Base-by-base conservation (phyloP, 1,284 basidiomycete species). In the Malassezia cuniculi region DNA sequence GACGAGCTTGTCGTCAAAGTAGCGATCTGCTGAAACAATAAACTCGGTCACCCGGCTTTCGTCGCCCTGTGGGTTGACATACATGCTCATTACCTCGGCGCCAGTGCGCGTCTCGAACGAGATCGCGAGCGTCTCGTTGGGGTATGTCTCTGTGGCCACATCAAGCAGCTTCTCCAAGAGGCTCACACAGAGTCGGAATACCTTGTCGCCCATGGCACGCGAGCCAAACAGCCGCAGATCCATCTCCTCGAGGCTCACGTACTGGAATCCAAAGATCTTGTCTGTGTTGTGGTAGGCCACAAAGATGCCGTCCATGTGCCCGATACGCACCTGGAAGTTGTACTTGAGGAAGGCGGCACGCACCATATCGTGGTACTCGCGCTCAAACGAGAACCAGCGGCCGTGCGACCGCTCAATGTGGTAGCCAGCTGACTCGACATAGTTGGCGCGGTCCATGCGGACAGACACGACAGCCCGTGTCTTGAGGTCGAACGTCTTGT, bases 281-380 rank as follows among this genome's bases (percentile, higher is more conserved):
- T 76, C 75, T 0, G 85, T 93, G 52, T 90, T 94, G 68, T 97
- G 90, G 65, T 93, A 94, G 7, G 87, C 84, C 20, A 94, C 78
- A 55, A 97, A 78, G 18, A 93, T 81, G 11, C 90, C 90, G 60
- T 95, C 89, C 90, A 97, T 97, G 60, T 82, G 78, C 2, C 90
- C 90, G 49, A 97, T 95, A 5, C 90, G 79, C 0, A 77, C 89
- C 74, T 97, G 90, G 72, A 95, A 84, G 54, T 77, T 82, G 69
- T 90, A 97, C 71, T 95, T 95, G 41, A 97, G 74, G 71, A 95
- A 90, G 0, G 86, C 87, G 3, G 85, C 81, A 4, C 90, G 78
- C 43, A 89, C 79, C 43, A 97, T 76, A 58, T 97, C 90, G 40
- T 53, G 60, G 30, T 63, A 60, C 36, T 68, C 65, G 10, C 66